Conservation (phyloP, 441 rosid species). For the Gossypium aridum region DNA sequence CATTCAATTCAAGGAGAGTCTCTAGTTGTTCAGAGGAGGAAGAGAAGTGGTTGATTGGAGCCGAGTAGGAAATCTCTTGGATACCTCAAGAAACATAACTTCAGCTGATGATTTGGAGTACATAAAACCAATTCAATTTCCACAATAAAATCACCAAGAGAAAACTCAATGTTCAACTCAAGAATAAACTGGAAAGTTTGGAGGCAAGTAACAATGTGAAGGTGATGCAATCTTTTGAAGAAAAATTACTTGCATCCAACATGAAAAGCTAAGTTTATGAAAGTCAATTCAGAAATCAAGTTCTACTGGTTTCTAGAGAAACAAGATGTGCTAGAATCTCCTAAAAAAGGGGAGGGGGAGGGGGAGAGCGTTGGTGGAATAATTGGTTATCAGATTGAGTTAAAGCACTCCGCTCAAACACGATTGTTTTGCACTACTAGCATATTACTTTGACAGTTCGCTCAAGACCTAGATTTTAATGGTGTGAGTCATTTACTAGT, state of each 20-base stretch:
- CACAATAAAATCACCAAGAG: neutral
- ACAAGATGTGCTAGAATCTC: neutral
- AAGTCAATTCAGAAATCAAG: neutral
- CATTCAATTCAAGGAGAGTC: neutral
- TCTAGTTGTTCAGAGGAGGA: neutral
- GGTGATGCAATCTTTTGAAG: neutral
- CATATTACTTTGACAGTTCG: too few species aligned
- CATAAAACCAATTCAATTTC: neutral
- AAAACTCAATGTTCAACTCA: neutral
- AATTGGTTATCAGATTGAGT: too few species aligned
- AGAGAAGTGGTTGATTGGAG: neutral
- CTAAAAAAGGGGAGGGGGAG: too few species aligned
- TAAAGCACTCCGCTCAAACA: too few species aligned
- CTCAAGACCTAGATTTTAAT: too few species aligned
- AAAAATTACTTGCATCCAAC: neutral
- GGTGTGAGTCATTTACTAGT: too few species aligned
- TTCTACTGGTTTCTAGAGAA: neutral
- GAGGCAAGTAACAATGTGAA: neutral
- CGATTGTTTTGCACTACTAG: too few species aligned
- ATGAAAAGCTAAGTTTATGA: neutral
- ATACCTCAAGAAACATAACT: neutral
- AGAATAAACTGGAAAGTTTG: neutral
- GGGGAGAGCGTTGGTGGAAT: too few species aligned
- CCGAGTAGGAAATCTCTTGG: neutral
- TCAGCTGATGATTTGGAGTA: neutral